phyloP scores from a whole-genome alignment of 768 basidiomycete genomes.

The Cantharellus cinnabarinus region DNA sequence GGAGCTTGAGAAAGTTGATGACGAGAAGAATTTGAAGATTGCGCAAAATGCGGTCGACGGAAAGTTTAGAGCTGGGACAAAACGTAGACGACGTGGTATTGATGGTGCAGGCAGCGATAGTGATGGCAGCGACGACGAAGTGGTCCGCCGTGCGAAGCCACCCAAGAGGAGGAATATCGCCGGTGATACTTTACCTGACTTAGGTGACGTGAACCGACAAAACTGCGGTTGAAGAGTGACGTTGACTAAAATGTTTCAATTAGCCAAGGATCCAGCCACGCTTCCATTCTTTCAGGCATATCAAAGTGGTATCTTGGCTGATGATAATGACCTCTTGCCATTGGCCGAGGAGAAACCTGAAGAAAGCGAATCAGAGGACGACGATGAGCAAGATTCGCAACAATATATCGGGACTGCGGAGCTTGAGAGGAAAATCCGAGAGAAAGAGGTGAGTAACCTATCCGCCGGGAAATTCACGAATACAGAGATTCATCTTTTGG shows the following conservation, averaged over 20 bases:
- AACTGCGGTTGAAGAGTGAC: neutral
- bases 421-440: too few relatives aligned
- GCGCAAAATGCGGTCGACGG: neutral
- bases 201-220: neutral
- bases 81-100: neutral
- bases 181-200: neutral
- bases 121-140: slow-evolving; percentile 1
- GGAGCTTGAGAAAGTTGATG: neutral
- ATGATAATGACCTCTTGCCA: neutral
- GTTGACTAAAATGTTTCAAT: neutral
- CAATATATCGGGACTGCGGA: too few relatives aligned
- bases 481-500: too few relatives aligned
- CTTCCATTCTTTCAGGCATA: slow-evolving; percentile 3
- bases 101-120: neutral
- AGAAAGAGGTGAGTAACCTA: too few relatives aligned
- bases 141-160: neutral
- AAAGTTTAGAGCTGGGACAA: neutral
- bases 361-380: too few relatives aligned
- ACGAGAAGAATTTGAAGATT: neutral
- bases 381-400: too few relatives aligned
- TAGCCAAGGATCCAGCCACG: neutral
- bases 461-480: too few relatives aligned
- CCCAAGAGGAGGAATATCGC: neutral
- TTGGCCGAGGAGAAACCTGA: too few relatives aligned
- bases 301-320: neutral